Base-by-base conservation (phyloP, 139 green algal genomes). In the Diplosphaera chodatii region DNA sequence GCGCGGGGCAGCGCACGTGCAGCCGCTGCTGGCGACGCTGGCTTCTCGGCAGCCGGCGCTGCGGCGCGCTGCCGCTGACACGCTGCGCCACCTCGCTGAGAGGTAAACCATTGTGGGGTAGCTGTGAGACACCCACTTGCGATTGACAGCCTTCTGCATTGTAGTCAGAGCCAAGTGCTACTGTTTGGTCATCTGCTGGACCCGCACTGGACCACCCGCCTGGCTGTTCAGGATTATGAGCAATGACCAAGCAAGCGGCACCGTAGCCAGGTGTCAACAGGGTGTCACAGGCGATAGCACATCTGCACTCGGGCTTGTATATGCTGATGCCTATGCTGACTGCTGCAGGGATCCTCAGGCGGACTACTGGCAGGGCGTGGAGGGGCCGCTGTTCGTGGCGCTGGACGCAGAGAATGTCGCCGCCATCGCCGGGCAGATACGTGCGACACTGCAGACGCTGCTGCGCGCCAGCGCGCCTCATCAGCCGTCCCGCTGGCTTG, bases 21-120 rank as follows among this genome's bases (percentile, higher is more conserved):
- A 79, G 23, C 78, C 89, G 66, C 81, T 97, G 32, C 80, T 91
- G 73, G 69, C 74, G 40, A 87, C 77, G 31, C 76, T 94, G 37
- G 66, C 70, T 33, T 92, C 91, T 1, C 82, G 72, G 30, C 81
- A 91, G 70, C 87, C 91, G 5, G 85, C 83, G 18, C 76, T 98
- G 56, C 83, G 93, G 8, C 66, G 64, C 62, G 93, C 92, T 16
- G 90, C 93, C 4, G 88, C 92, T 1, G 82, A 81, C 66, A 98
- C 93, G 25, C 77, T 98, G 71, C 85, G 88, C 29, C 93, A 98
- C 71, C 78, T 98, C 70, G 87, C 86, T 15, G 92, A 59, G 48
- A 10, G 48, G 48, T 59, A 18, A 10, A 10, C 37, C 37, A 48
- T 10, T n/a, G n/a, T n/a, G n/a, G n/a, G n/a, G n/a, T n/a, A n/a